These are phyloP conservation scores for Chalciporus chontae DNA, from an alignment of 768 basidiomycete species.

Conservation along the genomic window DNA sequence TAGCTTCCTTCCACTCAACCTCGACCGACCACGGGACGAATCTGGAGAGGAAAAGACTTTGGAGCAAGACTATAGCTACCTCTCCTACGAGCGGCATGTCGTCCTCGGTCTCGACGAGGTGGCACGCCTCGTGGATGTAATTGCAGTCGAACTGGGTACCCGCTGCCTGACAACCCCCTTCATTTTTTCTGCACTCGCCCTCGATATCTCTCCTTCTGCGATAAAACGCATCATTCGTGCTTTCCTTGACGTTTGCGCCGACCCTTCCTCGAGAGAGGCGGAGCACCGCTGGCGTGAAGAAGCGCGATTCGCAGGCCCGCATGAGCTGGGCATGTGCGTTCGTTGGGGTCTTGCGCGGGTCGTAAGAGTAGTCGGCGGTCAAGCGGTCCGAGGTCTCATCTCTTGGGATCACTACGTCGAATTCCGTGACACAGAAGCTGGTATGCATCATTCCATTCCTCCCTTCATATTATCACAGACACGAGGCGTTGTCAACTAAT, in stretches of 20 bases:
- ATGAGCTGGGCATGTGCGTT: conserved; percentile 88
- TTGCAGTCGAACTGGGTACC: conserved; percentile 65
- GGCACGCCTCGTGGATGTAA: conserved; percentile 63
- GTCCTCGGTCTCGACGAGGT: conserved; percentile 75
- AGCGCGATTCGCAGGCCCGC: conserved; percentile 76
- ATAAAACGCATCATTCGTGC: conserved; percentile 75
- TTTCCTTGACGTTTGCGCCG: conserved; percentile 65
- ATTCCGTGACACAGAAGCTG: conserved; percentile 80
- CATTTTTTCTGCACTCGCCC: conserved; percentile 84
- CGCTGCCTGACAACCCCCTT: conserved; percentile 85
- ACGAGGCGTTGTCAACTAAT: conserved; percentile 21
- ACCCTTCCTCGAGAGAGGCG: conserved; percentile 34
- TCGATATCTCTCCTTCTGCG: conserved; percentile 75
- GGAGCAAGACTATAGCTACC: conserved; percentile 63
- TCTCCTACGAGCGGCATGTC: conserved; percentile 69
- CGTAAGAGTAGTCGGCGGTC: conserved; percentile 62
- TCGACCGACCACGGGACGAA: conserved; percentile 45
- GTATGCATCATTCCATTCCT: conserved; percentile 43
- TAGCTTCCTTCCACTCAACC: conserved; percentile 49
- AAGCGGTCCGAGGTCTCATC: conserved; percentile 78
- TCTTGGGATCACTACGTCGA: conserved; percentile 81
- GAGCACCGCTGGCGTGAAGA: conserved; percentile 73
- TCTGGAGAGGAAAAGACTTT: conserved; percentile 37
- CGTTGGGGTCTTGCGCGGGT: conserved; percentile 89
- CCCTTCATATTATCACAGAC: conserved; percentile 19